Base-by-base conservation (phyloP, 2,329 filamentous ascomycete species). In the Colletotrichum lupini region DNA sequence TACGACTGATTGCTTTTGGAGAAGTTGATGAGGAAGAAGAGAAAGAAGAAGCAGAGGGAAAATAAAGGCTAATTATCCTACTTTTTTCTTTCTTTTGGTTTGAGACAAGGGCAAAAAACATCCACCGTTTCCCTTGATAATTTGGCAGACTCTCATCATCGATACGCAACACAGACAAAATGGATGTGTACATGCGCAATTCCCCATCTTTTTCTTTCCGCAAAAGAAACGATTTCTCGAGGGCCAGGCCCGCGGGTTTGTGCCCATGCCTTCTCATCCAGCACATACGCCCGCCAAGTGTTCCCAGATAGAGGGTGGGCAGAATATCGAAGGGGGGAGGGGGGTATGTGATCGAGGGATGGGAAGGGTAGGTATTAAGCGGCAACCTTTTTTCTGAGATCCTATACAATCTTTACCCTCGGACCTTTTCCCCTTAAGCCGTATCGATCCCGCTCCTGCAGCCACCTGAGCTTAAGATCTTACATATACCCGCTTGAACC, bases 401-500 rank as follows among this genome's bases (percentile, higher is more conserved):
- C 42, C 28, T 60, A 67, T 61, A 67, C 28, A 63, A 63, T 42
- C 16, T 19, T 42, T 42, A 55, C 61, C 32, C 16, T 42, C 28
- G 32, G 67, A 35, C 35, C 52, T 35, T 69, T 58, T 19, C 67
- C 30, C 26, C 62, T 67, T 58, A 60, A n/a, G 68, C 53, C 57
- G 42, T 49, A 32, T 52, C 59, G 32, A 37, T 65, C 32, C 62
- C 52, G 52, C 58, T 53, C 35, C 69, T 61, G 68, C 57, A 72
- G 69, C 69, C 58, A 35, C 65, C 22, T 46, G n/a, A 32, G 60
- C 55, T 70, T 73, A 73, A 35, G 55, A 73, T 70, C 60, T 73
- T 73, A 73, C 70, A 73, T 73, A 73, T 70, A 73, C 67, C 70
- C 70, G 60, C 70, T 65, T 16, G 67, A 73, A 65, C 70, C 70